Evolutionary conservation across 805 yeast genomes (phyloP), one percentile per base, ranked within the genome.

Genomic region (Tetrapisispora phaffii): DNA sequence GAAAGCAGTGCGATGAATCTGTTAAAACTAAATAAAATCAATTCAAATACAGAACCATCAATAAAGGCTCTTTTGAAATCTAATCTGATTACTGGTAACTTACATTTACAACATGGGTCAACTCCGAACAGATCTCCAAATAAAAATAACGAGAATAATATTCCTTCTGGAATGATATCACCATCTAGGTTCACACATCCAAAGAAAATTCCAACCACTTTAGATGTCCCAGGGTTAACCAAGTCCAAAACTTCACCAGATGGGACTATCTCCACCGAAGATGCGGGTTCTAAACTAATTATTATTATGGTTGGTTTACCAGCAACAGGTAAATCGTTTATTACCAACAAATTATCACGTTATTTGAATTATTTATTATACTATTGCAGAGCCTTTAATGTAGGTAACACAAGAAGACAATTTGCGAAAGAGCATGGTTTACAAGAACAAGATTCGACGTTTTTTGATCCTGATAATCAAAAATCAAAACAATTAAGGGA

Each of bases 251-350:
- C 76, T 2, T 78, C 88, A 0, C 93, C 95, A 0, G 90, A 85
- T 59, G 86, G 86, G 4, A 68, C 70, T 28, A 77, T 78, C 29
- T 77, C 79, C 1, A 69, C 74, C 19, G 62, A 62, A 32, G 96
- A 87, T 57, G 80, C 84, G 4, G 90, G 87, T 1, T 78, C 88
- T 13, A 84, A 87, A 58, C 72, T 90, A 44, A 95, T 90, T 15
- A 86, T 90, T 47, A 94, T 93, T 17, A 90, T 90, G 97, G 96
- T 90, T 15, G 98, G 98, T 0, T 63, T 83, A 13, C 97, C 97
- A 0, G 97, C 97, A 0, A 72, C 97, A 44, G 98, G 98, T 3
- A 90, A 90, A 63, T 84, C 95, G 1, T 93, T 89, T 61, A 79
- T 90, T 50, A 87, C 97, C 43, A 90, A 88, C 64, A 90, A 93